phyloP scores from a whole-genome alignment of 192 early-diverging fungal genomes.

The Backusella sp. region DNA sequence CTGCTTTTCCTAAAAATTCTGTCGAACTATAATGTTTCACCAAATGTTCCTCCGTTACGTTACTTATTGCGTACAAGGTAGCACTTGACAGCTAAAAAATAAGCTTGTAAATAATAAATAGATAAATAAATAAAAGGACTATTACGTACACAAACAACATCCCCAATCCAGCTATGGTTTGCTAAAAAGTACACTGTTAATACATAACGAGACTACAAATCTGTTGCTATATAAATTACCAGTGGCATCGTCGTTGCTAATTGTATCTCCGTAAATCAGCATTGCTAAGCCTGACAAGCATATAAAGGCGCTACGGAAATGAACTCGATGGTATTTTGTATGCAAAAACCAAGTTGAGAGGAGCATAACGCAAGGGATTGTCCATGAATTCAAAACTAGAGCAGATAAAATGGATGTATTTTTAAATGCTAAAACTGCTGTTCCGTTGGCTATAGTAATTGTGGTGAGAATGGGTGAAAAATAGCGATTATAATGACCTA shows the following conservation, averaged over 20 bases:
- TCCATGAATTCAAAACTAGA: constrained; percentile 29
- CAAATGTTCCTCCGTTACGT: constrained; percentile 33
- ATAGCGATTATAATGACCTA: background rate
- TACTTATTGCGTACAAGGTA: constrained; percentile 28
- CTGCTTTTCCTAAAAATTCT: constrained; percentile 19
- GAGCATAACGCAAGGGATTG: constrained; percentile 30
- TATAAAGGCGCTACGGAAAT: constrained; percentile 15
- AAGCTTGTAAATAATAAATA: background rate
- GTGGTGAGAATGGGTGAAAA: background rate
- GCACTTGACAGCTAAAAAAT: constrained; percentile 24
- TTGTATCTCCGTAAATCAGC: constrained; percentile 26
- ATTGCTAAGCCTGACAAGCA: constrained; percentile 25
- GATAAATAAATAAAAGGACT: background rate
- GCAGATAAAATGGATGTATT: constrained; percentile 36
- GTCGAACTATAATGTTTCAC: constrained; percentile 14
- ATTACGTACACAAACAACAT: constrained; percentile 27
- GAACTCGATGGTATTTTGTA: constrained; percentile 13
- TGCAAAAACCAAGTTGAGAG: constrained; percentile 16
- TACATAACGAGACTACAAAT: background rate
- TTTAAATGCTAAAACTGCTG: constrained; percentile 33
- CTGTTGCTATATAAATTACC: constrained; percentile 4
- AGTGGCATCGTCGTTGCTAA: constrained; percentile 7
- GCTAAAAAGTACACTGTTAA: background rate
- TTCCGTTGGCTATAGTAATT: constrained; percentile 20
- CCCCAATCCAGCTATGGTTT: constrained; percentile 34